Conservation (phyloP, 192 early-diverging fungal species). For the Coemansia interrupta region DNA sequence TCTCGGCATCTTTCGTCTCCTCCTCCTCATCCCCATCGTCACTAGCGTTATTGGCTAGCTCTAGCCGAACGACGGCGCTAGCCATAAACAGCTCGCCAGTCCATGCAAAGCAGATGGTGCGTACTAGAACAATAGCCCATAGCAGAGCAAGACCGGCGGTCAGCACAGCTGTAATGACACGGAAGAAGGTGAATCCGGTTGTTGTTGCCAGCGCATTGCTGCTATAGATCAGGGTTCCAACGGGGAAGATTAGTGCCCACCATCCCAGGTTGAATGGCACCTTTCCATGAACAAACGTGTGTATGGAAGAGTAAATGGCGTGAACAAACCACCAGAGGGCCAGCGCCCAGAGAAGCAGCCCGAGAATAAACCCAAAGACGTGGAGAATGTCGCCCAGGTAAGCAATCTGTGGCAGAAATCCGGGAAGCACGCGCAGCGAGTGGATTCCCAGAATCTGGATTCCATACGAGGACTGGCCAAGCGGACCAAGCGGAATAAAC, state of each 20-base stretch:
- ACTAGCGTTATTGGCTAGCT: constrained; percentile 1
- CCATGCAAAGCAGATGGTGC: constrained; percentile 42
- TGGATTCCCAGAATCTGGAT: constrained; percentile 50
- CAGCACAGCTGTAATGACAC: constrained; percentile 38
- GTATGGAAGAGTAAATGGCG: constrained; percentile 37
- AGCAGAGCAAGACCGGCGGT: constrained; percentile 27
- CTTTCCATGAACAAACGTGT: constrained; percentile 18
- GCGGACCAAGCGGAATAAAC: constrained; percentile 55
- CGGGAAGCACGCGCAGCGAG: constrained; percentile 28
- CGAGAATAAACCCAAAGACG: constrained; percentile 27
- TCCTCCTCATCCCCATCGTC: not conserved
- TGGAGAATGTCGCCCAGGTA: constrained; percentile 33
- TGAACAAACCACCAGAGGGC: constrained; percentile 53
- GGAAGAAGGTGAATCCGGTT: constrained; percentile 32
- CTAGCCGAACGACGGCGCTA: constrained; percentile 9
- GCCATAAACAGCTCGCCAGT: constrained; percentile 47
- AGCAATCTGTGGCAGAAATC: constrained; percentile 21
- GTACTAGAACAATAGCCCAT: constrained; percentile 28
- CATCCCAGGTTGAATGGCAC: constrained; percentile 58
- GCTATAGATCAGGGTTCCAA: constrained; percentile 41
- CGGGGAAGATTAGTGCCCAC: constrained; percentile 59
- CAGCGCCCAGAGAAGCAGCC: constrained; percentile 49
- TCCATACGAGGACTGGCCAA: constrained; percentile 54
- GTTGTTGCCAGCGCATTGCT: constrained; percentile 20
- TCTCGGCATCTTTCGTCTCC: not conserved